These are phyloP conservation scores for Rasamsonia emersonii DNA, from an alignment of 2,329 filamentous ascomycete species.

Conservation along the genomic window DNA sequence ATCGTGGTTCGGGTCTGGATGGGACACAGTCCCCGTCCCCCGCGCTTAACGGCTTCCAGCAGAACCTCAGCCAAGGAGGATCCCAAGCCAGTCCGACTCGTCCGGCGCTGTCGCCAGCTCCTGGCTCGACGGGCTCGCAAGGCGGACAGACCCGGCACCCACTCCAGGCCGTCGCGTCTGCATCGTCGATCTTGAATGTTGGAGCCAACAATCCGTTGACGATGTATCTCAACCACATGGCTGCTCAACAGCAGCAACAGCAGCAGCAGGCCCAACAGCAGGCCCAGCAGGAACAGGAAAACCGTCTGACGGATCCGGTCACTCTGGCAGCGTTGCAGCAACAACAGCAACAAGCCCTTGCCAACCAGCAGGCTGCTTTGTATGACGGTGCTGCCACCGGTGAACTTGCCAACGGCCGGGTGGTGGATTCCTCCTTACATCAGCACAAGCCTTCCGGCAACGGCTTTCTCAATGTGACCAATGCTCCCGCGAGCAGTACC, in stretches of 20 bases:
- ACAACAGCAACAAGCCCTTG: constrained; percentile 56
- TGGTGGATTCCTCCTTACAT: constrained; percentile 37
- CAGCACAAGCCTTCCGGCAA: constrained; percentile 58
- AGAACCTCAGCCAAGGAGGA: constrained; percentile 44
- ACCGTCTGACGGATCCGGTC: constrained; percentile 35
- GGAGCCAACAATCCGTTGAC: constrained; percentile 80
- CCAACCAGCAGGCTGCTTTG: constrained; percentile 69
- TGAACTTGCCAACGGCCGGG: constrained; percentile 48
- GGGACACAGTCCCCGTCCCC: constrained; percentile 47
- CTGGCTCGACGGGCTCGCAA: constrained; percentile 44
- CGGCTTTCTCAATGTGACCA: constrained; percentile 47
- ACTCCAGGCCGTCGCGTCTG: constrained; percentile 46
- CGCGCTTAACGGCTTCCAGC: constrained; percentile 50
- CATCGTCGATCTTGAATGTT: constrained; percentile 68
- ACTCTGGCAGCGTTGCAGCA: constrained; percentile 41
- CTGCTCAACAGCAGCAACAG: constrained; percentile 45
- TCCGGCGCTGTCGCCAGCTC: constrained; percentile 44
- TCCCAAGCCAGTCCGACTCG: constrained; percentile 54
- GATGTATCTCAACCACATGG: constrained; percentile 80
- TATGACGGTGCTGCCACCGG: constrained; percentile 67
- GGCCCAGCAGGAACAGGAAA: constrained; percentile 57
- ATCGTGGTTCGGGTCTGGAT: constrained; percentile 48
- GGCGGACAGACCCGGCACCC: constrained; percentile 54
- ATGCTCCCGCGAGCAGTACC: constrained; percentile 59
- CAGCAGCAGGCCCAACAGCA: too few species aligned